A percentile compares a stretch with the other conserved stretches of the same genome.
Evolutionary conservation across 2,329 filamentous ascomycete species (phyloP).

Genomic region (Metarhizium sp.): DNA sequence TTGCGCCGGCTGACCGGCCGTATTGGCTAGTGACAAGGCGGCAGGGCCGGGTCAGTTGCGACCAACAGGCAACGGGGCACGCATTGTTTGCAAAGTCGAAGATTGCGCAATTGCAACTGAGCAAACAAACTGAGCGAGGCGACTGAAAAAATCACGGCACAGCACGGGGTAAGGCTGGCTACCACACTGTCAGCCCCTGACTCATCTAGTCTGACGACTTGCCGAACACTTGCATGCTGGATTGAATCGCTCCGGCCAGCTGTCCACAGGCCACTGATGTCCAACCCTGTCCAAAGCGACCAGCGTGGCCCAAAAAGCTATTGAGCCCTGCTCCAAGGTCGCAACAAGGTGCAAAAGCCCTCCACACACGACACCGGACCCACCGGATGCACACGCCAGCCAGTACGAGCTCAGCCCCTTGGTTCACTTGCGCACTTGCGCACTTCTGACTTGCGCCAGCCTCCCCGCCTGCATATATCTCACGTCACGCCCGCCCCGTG

Average conservation of each 20-base stretch:
- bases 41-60: not conserved
- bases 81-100: not conserved
- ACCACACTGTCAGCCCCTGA: not conserved
- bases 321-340: not conserved
- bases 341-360: constrained; percentile 4
- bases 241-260: not conserved
- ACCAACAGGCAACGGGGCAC: not conserved
- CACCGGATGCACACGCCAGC: constrained; percentile 2
- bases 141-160: too few species aligned
- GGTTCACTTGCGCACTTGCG: not conserved
- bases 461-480: constrained; percentile 17
- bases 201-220: not conserved
- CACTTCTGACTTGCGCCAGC: constrained; percentile 2
- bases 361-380: constrained; percentile 3
- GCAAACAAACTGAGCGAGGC: not conserved
- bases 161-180: not conserved
- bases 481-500: constrained; percentile 10
- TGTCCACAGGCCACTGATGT: not conserved
- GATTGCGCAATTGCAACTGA: not conserved
- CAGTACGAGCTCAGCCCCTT: constrained; percentile 3
- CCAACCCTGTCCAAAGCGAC: not conserved
- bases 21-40: not conserved
- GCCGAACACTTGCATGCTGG: not conserved
- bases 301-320: not conserved
- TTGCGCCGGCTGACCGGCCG: too few species aligned